Base-by-base conservation (phyloP, 75 land plant genomes). In the Chamaecyparis obtusa region DNA sequence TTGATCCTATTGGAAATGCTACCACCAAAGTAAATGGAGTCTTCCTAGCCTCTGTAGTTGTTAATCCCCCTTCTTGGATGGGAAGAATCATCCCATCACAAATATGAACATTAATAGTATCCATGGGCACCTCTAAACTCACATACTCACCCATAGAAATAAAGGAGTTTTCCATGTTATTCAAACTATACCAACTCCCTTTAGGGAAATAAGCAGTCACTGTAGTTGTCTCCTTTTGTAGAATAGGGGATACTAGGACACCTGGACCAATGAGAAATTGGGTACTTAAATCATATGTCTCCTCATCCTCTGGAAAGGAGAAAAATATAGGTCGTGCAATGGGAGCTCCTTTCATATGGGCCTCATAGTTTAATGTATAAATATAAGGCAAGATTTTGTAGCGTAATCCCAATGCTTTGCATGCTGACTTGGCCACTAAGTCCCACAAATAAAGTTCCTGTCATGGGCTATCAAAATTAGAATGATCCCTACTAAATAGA, bases 301-400 rank as follows among this genome's bases (percentile, higher is more conserved):
- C 49, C 5, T 87, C 41, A 84, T 87, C 86, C 27, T 80, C 75
- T 16, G 96, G 90, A 90, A 95, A 95, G 32, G 91, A 76, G 91
- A 94, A 95, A 90, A 95, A 95, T 11, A 95, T 77, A 0, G 97
- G 96, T 43, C 96, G 84, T 17, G 97, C 97, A 37, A 95, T 93
- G 55, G 96, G 96, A 0, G 92, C 88, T 2, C 97, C 97, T 3
- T 41, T 87, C 35, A 37, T 85, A 85, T 95, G 96, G 6, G 97
- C 97, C 81, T 93, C 94, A 41, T 89, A 89, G 79, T 57, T 90
- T 56, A 96, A 85, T 0, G 97, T 94, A 91, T 96, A 96, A 19
- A 91, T 74, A 78, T 93, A 94, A 37, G 96, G 97, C 10, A 96
- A 87, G 0, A 96, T 92, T 44, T 89, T 87, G 87, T 96, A 96